These are phyloP conservation scores for Diddensiella santjacobensis DNA, from an alignment of 805 yeast species.

Conservation along the genomic window DNA sequence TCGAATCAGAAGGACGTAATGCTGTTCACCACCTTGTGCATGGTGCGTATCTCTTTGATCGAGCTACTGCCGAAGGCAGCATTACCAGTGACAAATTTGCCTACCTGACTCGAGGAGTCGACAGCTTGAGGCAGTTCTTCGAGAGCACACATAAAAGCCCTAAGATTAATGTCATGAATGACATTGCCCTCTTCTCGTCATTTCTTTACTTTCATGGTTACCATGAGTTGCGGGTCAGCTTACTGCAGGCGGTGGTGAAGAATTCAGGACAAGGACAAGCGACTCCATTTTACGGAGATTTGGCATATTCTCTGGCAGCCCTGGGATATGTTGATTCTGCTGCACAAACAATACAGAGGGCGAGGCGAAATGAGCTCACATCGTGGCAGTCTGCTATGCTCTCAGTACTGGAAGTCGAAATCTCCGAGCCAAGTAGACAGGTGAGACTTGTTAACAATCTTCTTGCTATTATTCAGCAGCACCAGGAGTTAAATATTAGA, in stretches of 20 bases:
- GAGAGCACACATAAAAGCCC: not conserved
- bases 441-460: not conserved
- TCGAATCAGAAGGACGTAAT: not conserved
- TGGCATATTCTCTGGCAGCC: not conserved
- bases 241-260: not conserved
- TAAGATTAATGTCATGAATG: not conserved
- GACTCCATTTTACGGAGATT: not conserved
- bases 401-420: not conserved
- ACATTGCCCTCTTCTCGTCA: not conserved
- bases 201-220: constrained; percentile 2
- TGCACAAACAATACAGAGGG: not conserved
- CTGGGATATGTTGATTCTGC: not conserved
- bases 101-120: not conserved
- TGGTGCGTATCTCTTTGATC: not conserved
- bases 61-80: not conserved
- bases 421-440: not conserved
- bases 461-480: not conserved
- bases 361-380: not conserved
- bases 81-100: not conserved
- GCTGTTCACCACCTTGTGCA: not conserved
- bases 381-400: not conserved
- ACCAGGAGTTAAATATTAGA: not conserved
- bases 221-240: not conserved
- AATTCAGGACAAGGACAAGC: not conserved
- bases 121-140: not conserved